Conservation (phyloP, 83 land plant species). For the Larix sibirica region DNA sequence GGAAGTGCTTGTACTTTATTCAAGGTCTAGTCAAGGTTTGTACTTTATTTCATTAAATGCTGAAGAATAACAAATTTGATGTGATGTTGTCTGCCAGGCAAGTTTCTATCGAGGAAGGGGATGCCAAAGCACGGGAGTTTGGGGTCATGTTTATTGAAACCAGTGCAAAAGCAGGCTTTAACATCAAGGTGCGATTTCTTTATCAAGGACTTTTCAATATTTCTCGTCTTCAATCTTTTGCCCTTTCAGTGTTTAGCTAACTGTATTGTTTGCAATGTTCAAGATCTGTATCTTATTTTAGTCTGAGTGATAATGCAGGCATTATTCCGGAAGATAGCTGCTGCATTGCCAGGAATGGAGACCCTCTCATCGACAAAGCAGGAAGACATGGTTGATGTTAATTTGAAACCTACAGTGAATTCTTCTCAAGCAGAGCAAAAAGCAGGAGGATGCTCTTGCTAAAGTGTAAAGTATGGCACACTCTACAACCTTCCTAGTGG, state of each 20-base stretch:
- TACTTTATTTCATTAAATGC: not conserved
- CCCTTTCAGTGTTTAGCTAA: not conserved
- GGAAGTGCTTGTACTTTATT: no score
- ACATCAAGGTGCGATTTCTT: constrained; percentile 63
- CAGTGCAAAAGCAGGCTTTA: constrained; percentile 93
- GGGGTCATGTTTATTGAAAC: constrained; percentile 94
- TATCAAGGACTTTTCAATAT: constrained; percentile 1
- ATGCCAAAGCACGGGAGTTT: constrained; percentile 68
- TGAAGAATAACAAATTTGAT: not conserved
- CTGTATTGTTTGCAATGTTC: not conserved
- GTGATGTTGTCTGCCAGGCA: constrained; percentile 49
- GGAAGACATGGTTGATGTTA: constrained; percentile 92
- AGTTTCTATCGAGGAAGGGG: constrained; percentile 94
- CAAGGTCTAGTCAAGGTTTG: not conserved
- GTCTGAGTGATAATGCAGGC: constrained; percentile 46
- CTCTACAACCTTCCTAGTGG: not conserved
- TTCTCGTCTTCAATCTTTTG: not conserved
- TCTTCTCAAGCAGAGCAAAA: constrained; percentile 55
- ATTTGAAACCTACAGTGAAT: constrained; percentile 62
- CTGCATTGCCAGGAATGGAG: constrained; percentile 93
- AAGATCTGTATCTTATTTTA: not conserved
- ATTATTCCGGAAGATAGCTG: constrained; percentile 84
- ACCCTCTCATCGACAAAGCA: constrained; percentile 78
- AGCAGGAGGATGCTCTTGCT: constrained; percentile 84
- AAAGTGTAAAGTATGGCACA: not conserved